phyloP scores from a whole-genome alignment of 345 rosid genomes.

The Raphanus sativus region DNA sequence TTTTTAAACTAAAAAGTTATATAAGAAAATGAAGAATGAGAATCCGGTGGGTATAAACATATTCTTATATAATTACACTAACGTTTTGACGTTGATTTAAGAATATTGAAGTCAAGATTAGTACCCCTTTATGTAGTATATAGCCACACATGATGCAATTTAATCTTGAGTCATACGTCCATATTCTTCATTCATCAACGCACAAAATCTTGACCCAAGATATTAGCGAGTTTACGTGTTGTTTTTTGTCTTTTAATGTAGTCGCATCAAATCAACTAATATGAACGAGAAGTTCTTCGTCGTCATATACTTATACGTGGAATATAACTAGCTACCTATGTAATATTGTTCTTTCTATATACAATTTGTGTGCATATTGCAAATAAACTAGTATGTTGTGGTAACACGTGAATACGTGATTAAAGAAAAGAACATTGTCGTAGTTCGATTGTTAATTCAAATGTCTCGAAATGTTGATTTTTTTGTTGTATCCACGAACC shows the following conservation, averaged over 20 bases:
- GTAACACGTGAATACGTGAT: background rate
- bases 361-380: background rate
- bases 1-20: background rate
- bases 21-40: too few relatives aligned
- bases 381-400: background rate
- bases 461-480: background rate
- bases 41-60: too few relatives aligned
- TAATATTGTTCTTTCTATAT: background rate
- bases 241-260: slow-evolving; percentile 5
- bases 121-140: slow-evolving; percentile 3
- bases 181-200: slow-evolving; percentile 7
- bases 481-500: background rate
- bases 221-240: slow-evolving; percentile 19
- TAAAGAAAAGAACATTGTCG: background rate
- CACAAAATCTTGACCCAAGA: slow-evolving; percentile 5
- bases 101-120: slow-evolving; percentile 26
- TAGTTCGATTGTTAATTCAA: background rate
- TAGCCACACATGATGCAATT: background rate
- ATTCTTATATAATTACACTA: slow-evolving; percentile 10
- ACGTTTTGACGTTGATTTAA: slow-evolving; percentile 36
- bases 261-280: slow-evolving; percentile 4
- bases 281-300: background rate
- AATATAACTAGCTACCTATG: background rate
- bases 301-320: background rate
- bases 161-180: background rate